Base-by-base conservation (phyloP, 208 protist genomes). In the Acanthamoeba quina region DNA sequence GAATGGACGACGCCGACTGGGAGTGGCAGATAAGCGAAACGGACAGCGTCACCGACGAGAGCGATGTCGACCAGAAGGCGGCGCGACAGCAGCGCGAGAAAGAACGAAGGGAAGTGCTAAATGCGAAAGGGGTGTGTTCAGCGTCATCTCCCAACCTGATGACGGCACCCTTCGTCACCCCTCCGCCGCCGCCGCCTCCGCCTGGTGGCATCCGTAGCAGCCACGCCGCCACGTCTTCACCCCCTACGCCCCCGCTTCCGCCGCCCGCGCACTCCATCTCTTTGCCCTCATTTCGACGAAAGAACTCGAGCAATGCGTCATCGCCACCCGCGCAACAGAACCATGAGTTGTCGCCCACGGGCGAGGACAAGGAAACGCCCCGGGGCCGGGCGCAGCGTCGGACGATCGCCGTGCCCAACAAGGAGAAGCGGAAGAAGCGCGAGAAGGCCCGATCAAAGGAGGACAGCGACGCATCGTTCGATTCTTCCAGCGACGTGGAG, bases 361-460 rank as follows among this genome's bases (percentile, higher is more conserved):
- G 54, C 54, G 21, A 60, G 54, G 54, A 60, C 19, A 47, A 47
- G 34, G 70, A 78, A 17, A 52, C 70, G 19, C 41, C 70, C 5
- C 70, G 70, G 10, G 34, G 70, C 37, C 70, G 70, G 10, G n/a
- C 70, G 11, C 31, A 37, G 37, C 26, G 70, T 21, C 70, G 70
- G 15, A 78, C 70, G 34, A 78, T 78, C 41, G 70, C 70, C 0
- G 70, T 78, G 70, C 70, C 34, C 44, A 49, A 49, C 70, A 78
- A 78, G 70, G 70, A 78, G 47, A 78, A 78, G 62, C 62, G 62
- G 21, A 60, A 60, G 54, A 60, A 60, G 26, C 62, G 62, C 37
- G 70, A 78, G 34, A 78, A 78, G 41, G 70, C 70, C 70, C 70
- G 70, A 24, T 21, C 70, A 21, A 37, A 47, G 70, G 70, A 78